Conservation (phyloP, 768 basidiomycete species). For the Phlebiopsis gigantea region DNA sequence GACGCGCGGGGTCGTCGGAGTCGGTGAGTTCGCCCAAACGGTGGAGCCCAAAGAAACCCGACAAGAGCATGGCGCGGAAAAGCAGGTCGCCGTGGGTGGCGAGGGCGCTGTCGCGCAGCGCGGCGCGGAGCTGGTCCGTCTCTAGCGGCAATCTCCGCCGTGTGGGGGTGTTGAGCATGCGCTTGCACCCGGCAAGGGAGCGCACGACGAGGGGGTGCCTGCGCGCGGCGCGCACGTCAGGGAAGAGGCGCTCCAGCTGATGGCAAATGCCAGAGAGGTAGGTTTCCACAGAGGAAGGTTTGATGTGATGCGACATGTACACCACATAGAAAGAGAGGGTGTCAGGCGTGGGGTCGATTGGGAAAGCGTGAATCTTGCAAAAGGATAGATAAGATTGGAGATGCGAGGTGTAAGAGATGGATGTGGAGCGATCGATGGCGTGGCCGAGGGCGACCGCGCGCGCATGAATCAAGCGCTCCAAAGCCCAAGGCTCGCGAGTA, state of each 20-base stretch:
- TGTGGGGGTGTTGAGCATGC: background rate
- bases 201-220: background rate
- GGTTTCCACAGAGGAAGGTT: background rate
- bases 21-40: constrained; percentile 27
- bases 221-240: background rate
- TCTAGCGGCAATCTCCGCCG: constrained; percentile 9
- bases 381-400: background rate
- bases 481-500: constrained; percentile 27
- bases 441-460: constrained; percentile 29
- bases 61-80: constrained; percentile 18
- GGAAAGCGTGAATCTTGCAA: background rate
- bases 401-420: background rate
- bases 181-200: background rate
- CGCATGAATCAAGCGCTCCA: constrained; percentile 27
- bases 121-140: constrained; percentile 7
- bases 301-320: background rate
- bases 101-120: background rate
- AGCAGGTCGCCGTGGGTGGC: constrained; percentile 20
- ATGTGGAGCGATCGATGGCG: background rate
- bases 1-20: constrained; percentile 13
- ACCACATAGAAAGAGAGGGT: background rate
- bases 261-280: background rate
- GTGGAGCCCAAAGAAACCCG: constrained; percentile 21
- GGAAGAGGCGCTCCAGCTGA: background rate
- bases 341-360: background rate